phyloP scores from a whole-genome alignment of 345 rosid genomes.

The Chamaenerion angustifolium region DNA sequence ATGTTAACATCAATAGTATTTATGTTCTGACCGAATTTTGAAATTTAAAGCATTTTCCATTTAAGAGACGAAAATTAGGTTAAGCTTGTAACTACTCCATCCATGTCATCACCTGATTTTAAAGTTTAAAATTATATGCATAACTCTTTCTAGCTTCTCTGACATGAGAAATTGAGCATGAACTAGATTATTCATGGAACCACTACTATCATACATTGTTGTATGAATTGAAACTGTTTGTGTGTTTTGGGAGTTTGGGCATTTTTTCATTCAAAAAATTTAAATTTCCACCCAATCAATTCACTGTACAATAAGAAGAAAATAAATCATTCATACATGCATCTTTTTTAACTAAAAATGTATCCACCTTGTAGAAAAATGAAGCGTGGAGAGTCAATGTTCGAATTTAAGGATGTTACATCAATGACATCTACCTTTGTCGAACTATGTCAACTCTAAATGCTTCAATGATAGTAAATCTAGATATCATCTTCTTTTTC shows the following conservation, averaged over 20 bases:
- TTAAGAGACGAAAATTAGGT: no score
- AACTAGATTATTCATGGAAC: no score
- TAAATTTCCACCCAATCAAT: no score
- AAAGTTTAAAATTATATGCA: no score
- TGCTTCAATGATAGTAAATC: slow-evolving; percentile 95
- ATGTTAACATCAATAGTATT: no score
- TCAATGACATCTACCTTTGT: slow-evolving; percentile 77
- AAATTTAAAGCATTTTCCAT: no score
- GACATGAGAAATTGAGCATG: no score
- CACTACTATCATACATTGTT: no score
- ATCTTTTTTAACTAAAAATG: slow-evolving; percentile 85
- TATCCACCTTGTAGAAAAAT: slow-evolving; percentile 68
- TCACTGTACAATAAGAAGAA: no score
- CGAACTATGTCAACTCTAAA: slow-evolving; percentile 98
- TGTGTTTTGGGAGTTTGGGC: background rate
- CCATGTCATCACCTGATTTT: no score
- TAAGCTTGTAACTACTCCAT: no score
- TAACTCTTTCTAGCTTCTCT: background rate
- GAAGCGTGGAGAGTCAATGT: slow-evolving; percentile 97
- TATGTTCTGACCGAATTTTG: no score
- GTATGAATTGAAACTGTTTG: background rate
- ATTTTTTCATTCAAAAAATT: slow-evolving; percentile 2
- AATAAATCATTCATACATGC: slow-evolving; percentile 27
- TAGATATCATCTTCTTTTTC: slow-evolving; percentile 12
- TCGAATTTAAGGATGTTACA: slow-evolving; percentile 81